Evolutionary conservation across 2,329 filamentous ascomycete genomes (phyloP).

Genomic region (Colletotrichum spaethianum): DNA sequence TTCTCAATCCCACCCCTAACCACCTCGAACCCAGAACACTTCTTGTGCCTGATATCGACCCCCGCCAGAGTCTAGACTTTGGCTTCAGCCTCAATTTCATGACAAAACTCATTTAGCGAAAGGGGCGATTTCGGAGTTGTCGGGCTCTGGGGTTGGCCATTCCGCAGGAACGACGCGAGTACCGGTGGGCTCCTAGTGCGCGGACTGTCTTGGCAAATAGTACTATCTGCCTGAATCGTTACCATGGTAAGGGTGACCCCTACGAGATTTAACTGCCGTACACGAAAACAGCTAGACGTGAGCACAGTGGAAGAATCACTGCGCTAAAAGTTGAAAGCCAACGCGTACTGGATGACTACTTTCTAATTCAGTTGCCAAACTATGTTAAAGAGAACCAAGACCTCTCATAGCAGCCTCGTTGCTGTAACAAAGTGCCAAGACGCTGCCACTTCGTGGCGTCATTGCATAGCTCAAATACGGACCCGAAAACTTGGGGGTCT

Average conservation of each 20-base stretch:
- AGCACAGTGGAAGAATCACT: not conserved
- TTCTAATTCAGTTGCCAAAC: not conserved
- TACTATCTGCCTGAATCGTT: not conserved
- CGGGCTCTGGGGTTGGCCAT: not conserved
- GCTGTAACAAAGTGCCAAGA: slow-evolving; percentile 5
- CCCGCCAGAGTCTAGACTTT: not conserved
- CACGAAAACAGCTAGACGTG: slow-evolving; percentile 11
- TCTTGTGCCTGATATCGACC: not conserved
- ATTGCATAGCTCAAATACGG: not conserved
- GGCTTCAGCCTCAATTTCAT: not conserved
- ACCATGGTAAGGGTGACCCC: slow-evolving; percentile 18
- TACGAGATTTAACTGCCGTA: not conserved
- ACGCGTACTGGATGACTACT: not conserved
- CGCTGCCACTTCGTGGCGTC: not conserved
- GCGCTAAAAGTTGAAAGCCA: not conserved
- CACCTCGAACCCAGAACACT: not conserved
- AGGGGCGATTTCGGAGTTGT: not conserved
- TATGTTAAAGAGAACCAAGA: slow-evolving; percentile 27
- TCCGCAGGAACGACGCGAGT: not conserved
- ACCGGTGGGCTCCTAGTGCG: not conserved
- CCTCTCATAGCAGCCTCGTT: not conserved
- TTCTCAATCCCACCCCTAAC: not conserved
- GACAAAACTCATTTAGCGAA: not conserved
- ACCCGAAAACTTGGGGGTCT: not conserved
- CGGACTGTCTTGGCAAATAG: slow-evolving; percentile 1